Conservation (phyloP, 1,139 yeast genomes). For the Protomyces inouyei region DNA sequence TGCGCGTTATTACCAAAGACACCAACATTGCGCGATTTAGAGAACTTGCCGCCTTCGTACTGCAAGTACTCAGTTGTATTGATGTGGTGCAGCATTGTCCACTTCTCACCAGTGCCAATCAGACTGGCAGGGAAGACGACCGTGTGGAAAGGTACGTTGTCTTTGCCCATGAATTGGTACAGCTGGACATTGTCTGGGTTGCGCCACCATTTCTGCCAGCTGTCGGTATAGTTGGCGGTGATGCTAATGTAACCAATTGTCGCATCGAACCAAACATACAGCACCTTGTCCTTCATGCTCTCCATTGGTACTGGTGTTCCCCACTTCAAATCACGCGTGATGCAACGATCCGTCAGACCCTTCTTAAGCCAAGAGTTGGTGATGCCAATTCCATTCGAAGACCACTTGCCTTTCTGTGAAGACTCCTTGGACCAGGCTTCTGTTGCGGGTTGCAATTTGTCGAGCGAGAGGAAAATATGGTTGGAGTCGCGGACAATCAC, state of each 20-base stretch:
- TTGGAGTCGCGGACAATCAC: conserved; percentile 79
- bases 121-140: conserved; percentile 94
- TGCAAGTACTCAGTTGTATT: conserved; percentile 95
- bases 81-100: conserved; percentile 89
- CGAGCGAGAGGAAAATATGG: conserved; percentile 76
- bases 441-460: conserved; percentile 72
- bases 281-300: conserved; percentile 70
- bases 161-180: conserved; percentile 98
- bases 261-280: conserved; percentile 99
- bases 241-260: conserved; percentile 93
- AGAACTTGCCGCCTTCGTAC: conserved; percentile 96
- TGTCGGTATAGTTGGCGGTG: conserved; percentile 84
- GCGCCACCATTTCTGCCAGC: conserved; percentile 89
- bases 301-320: conserved; percentile 96
- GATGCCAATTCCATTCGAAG: conserved; percentile 79
- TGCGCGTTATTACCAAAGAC: conserved; percentile 97
- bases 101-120: conserved; percentile 77
- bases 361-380: conserved; percentile 90
- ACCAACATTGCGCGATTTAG: conserved; percentile 94
- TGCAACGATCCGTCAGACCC: conserved; percentile 90
- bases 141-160: conserved; percentile 96
- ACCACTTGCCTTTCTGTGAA: conserved; percentile 75
- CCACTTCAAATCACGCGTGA: conserved; percentile 95
- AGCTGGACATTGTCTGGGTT: conserved; percentile 77
- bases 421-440: conserved; percentile 68